Percentiles rank a stretch among this genome's conserved stretches.
Evolutionary conservation across 768 basidiomycete species (phyloP).

Genomic region (Boletus insuetus): DNA sequence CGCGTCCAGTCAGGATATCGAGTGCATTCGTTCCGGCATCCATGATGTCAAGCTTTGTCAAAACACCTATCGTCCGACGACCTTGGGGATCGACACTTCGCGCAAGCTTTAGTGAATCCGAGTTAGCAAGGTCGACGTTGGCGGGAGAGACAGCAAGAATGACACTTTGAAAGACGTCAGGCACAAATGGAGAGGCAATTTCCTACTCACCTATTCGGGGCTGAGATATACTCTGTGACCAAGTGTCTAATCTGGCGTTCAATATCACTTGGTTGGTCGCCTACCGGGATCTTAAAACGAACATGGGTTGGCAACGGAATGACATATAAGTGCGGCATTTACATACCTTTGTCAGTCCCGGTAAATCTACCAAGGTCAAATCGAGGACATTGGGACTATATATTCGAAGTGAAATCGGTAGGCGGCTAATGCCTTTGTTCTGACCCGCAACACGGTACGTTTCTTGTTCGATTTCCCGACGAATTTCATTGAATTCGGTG

Average conservation of each 20-base stretch:
- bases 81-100: constrained; percentile 95
- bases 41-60: constrained; percentile 98
- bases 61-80: constrained; percentile 91
- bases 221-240: constrained; percentile 94
- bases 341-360: constrained; percentile 91
- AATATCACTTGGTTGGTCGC: constrained; percentile 97
- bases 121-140: constrained; percentile 98
- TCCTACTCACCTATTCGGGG: constrained; percentile 80
- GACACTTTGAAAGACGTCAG: constrained; percentile 52
- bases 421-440: constrained; percentile 96
- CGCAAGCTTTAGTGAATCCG: constrained; percentile 95
- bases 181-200: neutral
- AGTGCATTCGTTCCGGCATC: constrained; percentile 98
- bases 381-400: constrained; percentile 95
- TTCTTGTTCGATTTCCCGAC: constrained; percentile 97
- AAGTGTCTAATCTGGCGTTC: constrained; percentile 93
- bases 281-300: constrained; percentile 75
- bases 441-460: constrained; percentile 97
- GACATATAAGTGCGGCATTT: neutral
- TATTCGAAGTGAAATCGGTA: constrained; percentile 94
- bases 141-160: constrained; percentile 96
- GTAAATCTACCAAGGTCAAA: constrained; percentile 93
- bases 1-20: constrained; percentile 92
- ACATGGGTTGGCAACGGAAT: neutral
- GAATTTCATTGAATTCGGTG: constrained; percentile 93